Percentiles rank a stretch among this genome's conserved stretches.
phyloP scores from a whole-genome alignment of 2,329 filamentous ascomycete species.

The Onygenales sp. region DNA sequence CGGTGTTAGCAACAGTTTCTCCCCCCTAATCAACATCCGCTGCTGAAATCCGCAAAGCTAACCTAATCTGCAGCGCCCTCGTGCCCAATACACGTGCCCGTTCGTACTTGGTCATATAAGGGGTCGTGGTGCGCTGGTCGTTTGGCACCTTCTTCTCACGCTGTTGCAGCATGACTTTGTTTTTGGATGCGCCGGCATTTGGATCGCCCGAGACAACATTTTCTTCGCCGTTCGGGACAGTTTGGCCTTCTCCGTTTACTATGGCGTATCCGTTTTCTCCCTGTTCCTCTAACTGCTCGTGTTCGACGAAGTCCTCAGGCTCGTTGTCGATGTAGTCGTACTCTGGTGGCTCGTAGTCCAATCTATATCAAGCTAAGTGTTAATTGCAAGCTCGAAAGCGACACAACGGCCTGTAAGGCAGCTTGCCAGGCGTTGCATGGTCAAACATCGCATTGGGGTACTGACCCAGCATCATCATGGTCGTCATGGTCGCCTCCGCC shows the following conservation, averaged over 20 bases:
- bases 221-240: constrained; percentile 30
- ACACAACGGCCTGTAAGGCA: not conserved
- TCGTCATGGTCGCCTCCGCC: constrained; percentile 58
- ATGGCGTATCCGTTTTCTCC: constrained; percentile 44
- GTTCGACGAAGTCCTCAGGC: constrained; percentile 47
- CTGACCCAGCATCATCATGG: constrained; percentile 50
- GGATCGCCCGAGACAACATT: constrained; percentile 42
- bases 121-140: constrained; percentile 81
- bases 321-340: constrained; percentile 59
- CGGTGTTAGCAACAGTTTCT: constrained; percentile 15
- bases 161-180: constrained; percentile 48
- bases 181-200: constrained; percentile 31
- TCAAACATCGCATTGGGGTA: constrained; percentile 6
- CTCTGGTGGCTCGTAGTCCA: constrained; percentile 50
- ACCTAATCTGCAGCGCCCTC: constrained; percentile 92
- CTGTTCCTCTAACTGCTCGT: constrained; percentile 45
- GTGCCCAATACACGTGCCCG: constrained; percentile 87
- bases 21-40: not conserved
- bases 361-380: constrained; percentile 16
- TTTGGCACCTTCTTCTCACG: constrained; percentile 82
- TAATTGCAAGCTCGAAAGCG: not conserved
- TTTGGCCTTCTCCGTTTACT: constrained; percentile 44
- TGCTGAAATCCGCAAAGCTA: constrained; percentile 19
- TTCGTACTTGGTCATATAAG: constrained; percentile 99
- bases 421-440: not conserved